Percentiles rank a stretch among this genome's conserved stretches.
Conservation (phyloP, 1,284 basidiomycete genomes). For the Coriolopsis trogii region DNA sequence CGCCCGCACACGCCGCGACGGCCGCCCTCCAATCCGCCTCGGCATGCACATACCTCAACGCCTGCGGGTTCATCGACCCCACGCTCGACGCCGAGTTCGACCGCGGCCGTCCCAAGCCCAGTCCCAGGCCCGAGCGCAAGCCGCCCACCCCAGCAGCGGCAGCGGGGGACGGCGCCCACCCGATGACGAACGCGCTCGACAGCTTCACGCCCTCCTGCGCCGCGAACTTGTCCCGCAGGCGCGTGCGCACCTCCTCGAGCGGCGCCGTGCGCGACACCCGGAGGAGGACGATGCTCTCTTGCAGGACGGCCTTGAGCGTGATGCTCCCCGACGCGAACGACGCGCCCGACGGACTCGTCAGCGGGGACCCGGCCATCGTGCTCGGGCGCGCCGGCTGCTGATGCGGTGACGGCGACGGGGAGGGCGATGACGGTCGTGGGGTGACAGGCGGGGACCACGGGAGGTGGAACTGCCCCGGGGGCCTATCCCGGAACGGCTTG, state of each 20-base stretch:
- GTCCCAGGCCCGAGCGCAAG: constrained; percentile 23
- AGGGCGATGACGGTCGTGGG: constrained; percentile 27
- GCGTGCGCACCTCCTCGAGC: constrained; percentile 53
- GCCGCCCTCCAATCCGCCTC: constrained; percentile 46
- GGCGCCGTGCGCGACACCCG: constrained; percentile 49
- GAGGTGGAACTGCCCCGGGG: constrained; percentile 36
- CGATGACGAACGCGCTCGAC: constrained; percentile 54
- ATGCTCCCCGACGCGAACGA: constrained; percentile 37
- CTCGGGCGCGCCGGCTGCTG: neutral
- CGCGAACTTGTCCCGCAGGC: constrained; percentile 64
- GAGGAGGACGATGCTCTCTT: constrained; percentile 63
- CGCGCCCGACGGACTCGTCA: constrained; percentile 13
- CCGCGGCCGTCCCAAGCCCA: constrained; percentile 27
- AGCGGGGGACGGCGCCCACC: constrained; percentile 36
- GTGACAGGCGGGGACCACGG: constrained; percentile 29
- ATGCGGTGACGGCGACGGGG: neutral
- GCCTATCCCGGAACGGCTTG: constrained; percentile 36
- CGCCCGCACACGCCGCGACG: constrained; percentile 31
- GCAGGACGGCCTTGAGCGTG: constrained; percentile 65
- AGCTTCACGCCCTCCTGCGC: constrained; percentile 58
- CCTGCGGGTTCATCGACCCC: constrained; percentile 21
- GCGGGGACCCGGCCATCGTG: constrained; percentile 2
- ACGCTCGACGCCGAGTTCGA: constrained; percentile 42
- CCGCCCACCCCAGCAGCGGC: neutral
- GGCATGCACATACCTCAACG: constrained; percentile 39